A percentile compares a stretch with the other conserved stretches of the same genome.
phyloP scores from a whole-genome alignment of 495 filamentous ascomycete species.

The Articulospora tetracladia region DNA sequence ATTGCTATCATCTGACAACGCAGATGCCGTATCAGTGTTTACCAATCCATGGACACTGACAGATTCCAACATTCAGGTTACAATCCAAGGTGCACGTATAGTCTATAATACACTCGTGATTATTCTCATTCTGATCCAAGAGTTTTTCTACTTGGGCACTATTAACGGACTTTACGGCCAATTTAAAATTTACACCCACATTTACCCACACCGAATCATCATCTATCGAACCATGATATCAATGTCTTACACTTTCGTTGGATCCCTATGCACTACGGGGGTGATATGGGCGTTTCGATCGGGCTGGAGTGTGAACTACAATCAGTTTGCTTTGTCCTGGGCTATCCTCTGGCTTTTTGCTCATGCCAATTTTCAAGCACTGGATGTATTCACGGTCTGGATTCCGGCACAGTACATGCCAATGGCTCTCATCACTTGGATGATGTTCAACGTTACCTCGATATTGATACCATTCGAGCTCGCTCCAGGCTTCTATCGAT shows the following conservation, averaged over 20 bases:
- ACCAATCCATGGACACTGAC: conserved; percentile 38
- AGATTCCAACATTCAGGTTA: conserved; percentile 40
- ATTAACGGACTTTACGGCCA: conserved; percentile 38
- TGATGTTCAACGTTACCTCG: conserved; percentile 42
- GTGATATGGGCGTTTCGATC: conserved; percentile 47
- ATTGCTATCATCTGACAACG: conserved; percentile 26
- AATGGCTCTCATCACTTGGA: conserved; percentile 44
- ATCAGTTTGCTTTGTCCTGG: conserved; percentile 46
- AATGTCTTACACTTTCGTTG: conserved; percentile 38
- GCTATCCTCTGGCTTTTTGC: conserved; percentile 46
- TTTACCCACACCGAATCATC: conserved; percentile 37
- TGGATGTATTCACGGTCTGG: conserved; percentile 46
- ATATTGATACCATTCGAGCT: conserved; percentile 46
- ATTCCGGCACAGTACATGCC: conserved; percentile 38
- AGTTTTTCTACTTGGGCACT: conserved; percentile 49
- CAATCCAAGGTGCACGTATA: conserved; percentile 42
- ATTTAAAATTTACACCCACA: conserved; percentile 38
- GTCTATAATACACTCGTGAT: conserved; percentile 51
- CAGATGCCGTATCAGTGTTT: conserved; percentile 32
- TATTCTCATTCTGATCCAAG: conserved; percentile 44
- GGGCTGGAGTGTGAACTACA: conserved; percentile 42
- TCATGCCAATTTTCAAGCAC: conserved; percentile 44
- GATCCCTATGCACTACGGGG: conserved; percentile 41
- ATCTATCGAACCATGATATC: conserved; percentile 38
- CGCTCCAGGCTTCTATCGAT: conserved; percentile 41